Base-by-base conservation (phyloP, 768 basidiomycete species). In the Trichaptum fuscoviolaceum region DNA sequence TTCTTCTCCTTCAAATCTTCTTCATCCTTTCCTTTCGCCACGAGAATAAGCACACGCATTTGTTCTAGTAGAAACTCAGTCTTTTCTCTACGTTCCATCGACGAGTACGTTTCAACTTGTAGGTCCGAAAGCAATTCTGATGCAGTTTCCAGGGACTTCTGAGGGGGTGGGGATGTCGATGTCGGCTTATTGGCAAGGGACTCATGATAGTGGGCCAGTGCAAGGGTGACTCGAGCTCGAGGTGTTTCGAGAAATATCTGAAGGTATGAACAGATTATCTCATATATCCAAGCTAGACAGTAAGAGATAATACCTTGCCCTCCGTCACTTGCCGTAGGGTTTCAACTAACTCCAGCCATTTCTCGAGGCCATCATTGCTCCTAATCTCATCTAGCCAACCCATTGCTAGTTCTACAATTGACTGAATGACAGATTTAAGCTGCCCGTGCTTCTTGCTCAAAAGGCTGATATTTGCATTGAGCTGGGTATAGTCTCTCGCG, bases 21-120 rank as follows among this genome's bases (percentile, higher is more conserved):
- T 18, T 79, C 78, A 70, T 94, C 93, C 78, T 93, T 95, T 71
- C 85, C 77, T 64, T 86, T 83, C 27, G 93, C 93, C 36, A 94
- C 86, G 57, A 85, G 82, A 63, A 92, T 86, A 72, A 96, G 81
- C 63, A 99, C 76, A 66, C 97, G 84, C 95, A 99, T 99, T 77
- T 99, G 97, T 77, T 99, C 96, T 58, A 99, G 79, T 70, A 99
- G 92, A 73, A 99, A 98, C 75, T 99, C 95, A 4, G 95, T 97
- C 83, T 99, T 99, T 77, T 99, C 97, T 73, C 92, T 81, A 67
- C 95, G 88, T 69, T 98, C 94, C 97, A 99, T 99, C 7, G 93
- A 95, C 17, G 96, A 98, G 75, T 98, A 99, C 1, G 97, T 99
- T 78, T 99, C 97, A 52, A 99, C 96, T 80, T 98, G 96, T 1